phyloP scores from a whole-genome alignment of 1,284 basidiomycete species.

The Coniophora puteana region DNA sequence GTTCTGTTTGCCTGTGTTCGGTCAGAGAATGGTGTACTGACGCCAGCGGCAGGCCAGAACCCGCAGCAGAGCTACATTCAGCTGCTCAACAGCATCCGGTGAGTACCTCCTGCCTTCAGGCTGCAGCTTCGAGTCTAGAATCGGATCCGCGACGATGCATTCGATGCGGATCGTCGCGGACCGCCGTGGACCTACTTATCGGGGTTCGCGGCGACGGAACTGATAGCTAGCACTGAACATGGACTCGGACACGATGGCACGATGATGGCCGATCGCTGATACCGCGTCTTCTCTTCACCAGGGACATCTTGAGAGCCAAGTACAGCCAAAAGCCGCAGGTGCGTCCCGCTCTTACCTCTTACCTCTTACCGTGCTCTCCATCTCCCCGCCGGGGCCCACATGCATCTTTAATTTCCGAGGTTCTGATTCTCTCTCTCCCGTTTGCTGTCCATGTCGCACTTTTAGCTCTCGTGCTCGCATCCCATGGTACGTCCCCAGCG shows the following conservation, averaged over 20 bases:
- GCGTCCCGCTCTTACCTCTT: conserved; percentile 14
- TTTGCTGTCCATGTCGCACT: conserved; percentile 4
- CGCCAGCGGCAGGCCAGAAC: conserved; percentile 45
- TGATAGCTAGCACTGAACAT: too few relatives aligned
- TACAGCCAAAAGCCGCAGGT: conserved; percentile 88
- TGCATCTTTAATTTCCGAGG: too few relatives aligned
- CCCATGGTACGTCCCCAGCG: conserved; percentile 54
- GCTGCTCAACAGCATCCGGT: conserved; percentile 71
- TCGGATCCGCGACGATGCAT: too few relatives aligned
- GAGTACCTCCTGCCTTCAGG: conserved; percentile 4
- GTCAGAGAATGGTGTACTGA: too few relatives aligned
- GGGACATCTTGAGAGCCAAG: conserved; percentile 55
- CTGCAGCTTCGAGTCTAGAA: too few relatives aligned
- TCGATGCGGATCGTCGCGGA: too few relatives aligned
- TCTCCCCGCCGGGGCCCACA: too few relatives aligned
- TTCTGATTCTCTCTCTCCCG: not conserved
- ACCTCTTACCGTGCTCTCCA: not conserved
- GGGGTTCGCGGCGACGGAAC: too few relatives aligned
- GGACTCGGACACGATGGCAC: too few relatives aligned
- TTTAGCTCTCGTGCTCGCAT: conserved; percentile 69
- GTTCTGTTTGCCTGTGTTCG: conserved; percentile 13
- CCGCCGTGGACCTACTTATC: too few relatives aligned
- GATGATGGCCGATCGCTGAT: too few relatives aligned
- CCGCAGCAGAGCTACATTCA: conserved; percentile 79
- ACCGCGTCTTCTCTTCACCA: conserved; percentile 16